Evolutionary conservation across 768 basidiomycete genomes (phyloP), one percentile per base, ranked within the genome.

Genomic region (Leccinum imitatum): DNA sequence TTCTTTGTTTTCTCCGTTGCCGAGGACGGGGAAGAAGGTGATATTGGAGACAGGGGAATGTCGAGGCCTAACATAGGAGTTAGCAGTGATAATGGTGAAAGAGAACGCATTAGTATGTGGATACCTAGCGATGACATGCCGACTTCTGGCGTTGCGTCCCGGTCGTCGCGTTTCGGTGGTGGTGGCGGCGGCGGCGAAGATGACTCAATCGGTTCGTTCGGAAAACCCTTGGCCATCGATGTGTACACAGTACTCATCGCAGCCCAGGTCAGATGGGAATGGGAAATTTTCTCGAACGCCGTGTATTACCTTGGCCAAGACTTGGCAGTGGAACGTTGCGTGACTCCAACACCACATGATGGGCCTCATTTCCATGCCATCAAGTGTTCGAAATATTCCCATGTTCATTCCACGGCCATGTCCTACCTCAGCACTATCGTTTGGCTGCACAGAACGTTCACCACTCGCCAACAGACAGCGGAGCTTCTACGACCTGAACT

Each of bases 1-100:
- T 86, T 89, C 75, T 81, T 90, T 21, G 80, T 63, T 69, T 80
- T 88, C 33, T 75, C 74, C 46, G 80, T 82, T 35, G 77, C 58
- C 17, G 68, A 69, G 2, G 71, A 61, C 39, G 63, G 62, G 33
- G 62, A n/a, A 54, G 63, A 61, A 31, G 62, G 65, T 25, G 70
- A 67, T 44, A 56, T 56, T 51, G 64, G 63, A 59, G 65, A 67
- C 44, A 54, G 33, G 48, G 75, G 65, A 17, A 63, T 55, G 13
- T 68, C 70, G 63, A 70, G 47, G 27, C 59, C 72, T 70, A 39
- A 53, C 59, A 57, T 44, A 21, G 39, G 23, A 53, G 56, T 75
- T 57, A 72, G 65, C 63, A 53, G 52, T 56, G 39, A 46, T n/a
- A 57, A 54, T 37, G 23, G 31, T 27, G 41, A 58, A 46, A 50